These are phyloP conservation scores for Albizia julibrissin DNA, from an alignment of 306 rosid genomes.

Conservation along the genomic window DNA sequence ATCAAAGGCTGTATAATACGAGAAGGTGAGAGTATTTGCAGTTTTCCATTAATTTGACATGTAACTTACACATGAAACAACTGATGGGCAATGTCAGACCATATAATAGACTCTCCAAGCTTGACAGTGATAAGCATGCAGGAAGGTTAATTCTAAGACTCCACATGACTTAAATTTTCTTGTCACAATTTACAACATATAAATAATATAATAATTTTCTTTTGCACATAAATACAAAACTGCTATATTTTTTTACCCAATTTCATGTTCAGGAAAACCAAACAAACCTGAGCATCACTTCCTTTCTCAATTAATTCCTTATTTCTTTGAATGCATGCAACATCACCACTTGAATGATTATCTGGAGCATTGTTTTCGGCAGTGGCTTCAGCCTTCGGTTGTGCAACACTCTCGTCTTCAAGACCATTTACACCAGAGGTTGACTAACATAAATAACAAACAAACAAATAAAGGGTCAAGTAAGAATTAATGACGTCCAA, in stretches of 20 bases:
- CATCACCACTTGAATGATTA: slow-evolving; percentile 65
- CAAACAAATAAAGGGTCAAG: slow-evolving; percentile 20
- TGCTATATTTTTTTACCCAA: neutral
- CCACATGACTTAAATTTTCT: neutral
- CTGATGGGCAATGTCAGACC: neutral
- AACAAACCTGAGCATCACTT: slow-evolving; percentile 91
- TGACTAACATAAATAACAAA: slow-evolving; percentile 57
- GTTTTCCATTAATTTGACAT: neutral
- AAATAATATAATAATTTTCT: neutral
- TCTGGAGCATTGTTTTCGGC: slow-evolving; percentile 78
- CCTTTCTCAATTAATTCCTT: slow-evolving; percentile 73
- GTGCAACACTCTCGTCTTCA: slow-evolving; percentile 65
- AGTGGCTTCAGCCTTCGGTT: slow-evolving; percentile 67
- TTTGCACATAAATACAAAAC: neutral
- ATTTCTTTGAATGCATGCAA: slow-evolving; percentile 56
- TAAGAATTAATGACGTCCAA: slow-evolving; percentile 9
- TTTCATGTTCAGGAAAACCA: slow-evolving; percentile 30
- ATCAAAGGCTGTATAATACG: neutral
- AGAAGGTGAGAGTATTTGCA: neutral
- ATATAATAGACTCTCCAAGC: neutral
- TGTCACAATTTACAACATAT: neutral
- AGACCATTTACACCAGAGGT: slow-evolving; percentile 41
- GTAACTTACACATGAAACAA: neutral
- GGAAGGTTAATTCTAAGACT: neutral
- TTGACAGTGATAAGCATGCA: neutral